A percentile compares a stretch with the other conserved stretches of the same genome.
phyloP scores from a whole-genome alignment of 768 basidiomycete species.

The Coprinopsis strossmayeri region DNA sequence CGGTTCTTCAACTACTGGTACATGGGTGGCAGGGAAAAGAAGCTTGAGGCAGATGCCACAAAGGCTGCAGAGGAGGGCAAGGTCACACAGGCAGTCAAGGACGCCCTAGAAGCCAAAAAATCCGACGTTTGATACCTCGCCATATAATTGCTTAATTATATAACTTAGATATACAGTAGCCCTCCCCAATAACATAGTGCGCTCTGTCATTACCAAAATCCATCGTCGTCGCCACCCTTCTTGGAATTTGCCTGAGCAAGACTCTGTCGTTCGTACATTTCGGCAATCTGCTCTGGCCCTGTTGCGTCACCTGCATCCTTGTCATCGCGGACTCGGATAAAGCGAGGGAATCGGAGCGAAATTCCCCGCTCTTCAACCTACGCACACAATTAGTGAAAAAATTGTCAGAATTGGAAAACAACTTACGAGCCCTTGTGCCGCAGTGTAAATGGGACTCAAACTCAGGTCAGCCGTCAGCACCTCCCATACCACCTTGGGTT shows the following conservation, averaged over 20 bases:
- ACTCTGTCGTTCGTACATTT: constrained; percentile 89
- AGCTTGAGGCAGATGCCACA: constrained; percentile 32
- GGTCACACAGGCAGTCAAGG: constrained; percentile 46
- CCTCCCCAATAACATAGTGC: constrained; percentile 17
- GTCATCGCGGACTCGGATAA: constrained; percentile 88
- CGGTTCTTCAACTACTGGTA: constrained; percentile 92
- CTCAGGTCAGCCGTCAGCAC: constrained; percentile 96
- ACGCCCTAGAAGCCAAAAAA: constrained; percentile 36
- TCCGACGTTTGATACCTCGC: constrained; percentile 17
- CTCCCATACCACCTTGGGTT: constrained; percentile 97
- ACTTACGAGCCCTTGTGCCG: constrained; percentile 82
- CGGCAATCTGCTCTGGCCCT: constrained; percentile 89
- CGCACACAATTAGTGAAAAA: constrained; percentile 3
- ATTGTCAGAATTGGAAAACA: not conserved
- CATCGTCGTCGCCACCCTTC: constrained; percentile 71
- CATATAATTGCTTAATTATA: constrained; percentile 10
- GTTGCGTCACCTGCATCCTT: constrained; percentile 92
- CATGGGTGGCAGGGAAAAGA: constrained; percentile 78
- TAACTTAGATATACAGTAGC: constrained; percentile 18
- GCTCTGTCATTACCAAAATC: constrained; percentile 57
- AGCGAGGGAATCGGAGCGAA: constrained; percentile 93
- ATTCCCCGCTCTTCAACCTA: constrained; percentile 88
- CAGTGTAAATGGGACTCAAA: constrained; percentile 94
- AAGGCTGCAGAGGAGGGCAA: constrained; percentile 28
- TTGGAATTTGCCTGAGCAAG: constrained; percentile 69